Conservation (phyloP, 345 rosid species). For the Lumnitzera racemosa region DNA sequence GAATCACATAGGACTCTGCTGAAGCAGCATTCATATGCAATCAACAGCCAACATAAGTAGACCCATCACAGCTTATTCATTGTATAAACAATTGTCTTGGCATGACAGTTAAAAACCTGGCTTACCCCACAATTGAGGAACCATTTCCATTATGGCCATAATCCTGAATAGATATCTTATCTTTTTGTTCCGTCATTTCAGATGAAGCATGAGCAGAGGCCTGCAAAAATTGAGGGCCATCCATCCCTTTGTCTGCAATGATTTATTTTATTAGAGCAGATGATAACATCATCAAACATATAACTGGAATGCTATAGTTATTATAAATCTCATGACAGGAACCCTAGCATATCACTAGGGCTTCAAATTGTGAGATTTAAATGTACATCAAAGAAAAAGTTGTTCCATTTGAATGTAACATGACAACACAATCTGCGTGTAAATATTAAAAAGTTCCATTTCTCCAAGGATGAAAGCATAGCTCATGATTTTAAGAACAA, state of each 20-base stretch:
- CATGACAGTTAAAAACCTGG: constrained; percentile 3
- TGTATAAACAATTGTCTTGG: too few species aligned
- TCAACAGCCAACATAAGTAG: too few species aligned
- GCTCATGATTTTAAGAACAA: background rate
- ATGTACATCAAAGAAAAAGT: constrained; percentile 2
- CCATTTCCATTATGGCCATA: constrained; percentile 15
- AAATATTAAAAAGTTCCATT: too few species aligned
- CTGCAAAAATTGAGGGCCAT: constrained; percentile 27
- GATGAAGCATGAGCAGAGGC: constrained; percentile 28
- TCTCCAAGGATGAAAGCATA: too few species aligned
- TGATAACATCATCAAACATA: constrained; percentile 4
- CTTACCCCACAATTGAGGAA: constrained; percentile 42
- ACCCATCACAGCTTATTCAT: too few species aligned
- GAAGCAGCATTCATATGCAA: too few species aligned
- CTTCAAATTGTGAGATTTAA: background rate
- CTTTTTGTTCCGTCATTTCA: constrained; percentile 25
- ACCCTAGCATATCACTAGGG: too few species aligned
- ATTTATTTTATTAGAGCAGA: constrained; percentile 23
- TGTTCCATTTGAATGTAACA: background rate
- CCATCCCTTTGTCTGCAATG: constrained; percentile 45
- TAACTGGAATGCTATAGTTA: too few species aligned
- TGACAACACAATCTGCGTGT: too few species aligned
- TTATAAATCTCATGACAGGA: too few species aligned
- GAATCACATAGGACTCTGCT: too few species aligned
- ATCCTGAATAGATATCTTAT: constrained; percentile 23